phyloP scores from a whole-genome alignment of 805 yeast species.

The Candida oleophila region DNA sequence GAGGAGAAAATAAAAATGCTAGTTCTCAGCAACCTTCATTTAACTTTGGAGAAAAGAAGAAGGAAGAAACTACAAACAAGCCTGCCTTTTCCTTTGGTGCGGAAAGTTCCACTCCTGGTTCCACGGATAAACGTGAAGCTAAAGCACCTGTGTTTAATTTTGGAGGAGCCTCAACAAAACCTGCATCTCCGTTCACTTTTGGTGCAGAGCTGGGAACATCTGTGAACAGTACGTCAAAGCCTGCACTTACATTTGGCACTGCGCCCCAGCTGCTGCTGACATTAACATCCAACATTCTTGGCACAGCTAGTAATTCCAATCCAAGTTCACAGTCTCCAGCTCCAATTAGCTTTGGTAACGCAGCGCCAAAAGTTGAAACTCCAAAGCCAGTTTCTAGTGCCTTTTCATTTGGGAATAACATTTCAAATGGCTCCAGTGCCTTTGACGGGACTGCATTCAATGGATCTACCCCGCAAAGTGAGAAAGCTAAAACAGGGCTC shows the following conservation, averaged over 20 bases:
- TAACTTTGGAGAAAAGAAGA: constrained; percentile 14
- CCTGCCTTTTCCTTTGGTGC: not conserved
- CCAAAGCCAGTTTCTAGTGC: not conserved
- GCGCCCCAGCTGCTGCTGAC: not conserved
- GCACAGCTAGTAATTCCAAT: constrained; percentile 1
- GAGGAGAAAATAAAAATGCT: constrained; percentile 4
- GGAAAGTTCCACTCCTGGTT: not conserved
- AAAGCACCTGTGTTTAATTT: not conserved
- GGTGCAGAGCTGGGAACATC: too few species aligned
- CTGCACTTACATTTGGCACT: constrained; percentile 12
- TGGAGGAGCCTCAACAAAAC: constrained; percentile 2
- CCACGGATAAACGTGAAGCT: not conserved
- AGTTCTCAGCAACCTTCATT: constrained; percentile 11
- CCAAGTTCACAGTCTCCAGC: constrained; percentile 2
- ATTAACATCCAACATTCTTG: not conserved
- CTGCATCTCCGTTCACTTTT: constrained; percentile 9
- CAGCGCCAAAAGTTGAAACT: not conserved
- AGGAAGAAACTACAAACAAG: not conserved
- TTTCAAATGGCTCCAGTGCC: not conserved
- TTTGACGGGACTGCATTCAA: not conserved
- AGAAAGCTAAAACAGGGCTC: not conserved
- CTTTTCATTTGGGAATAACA: not conserved
- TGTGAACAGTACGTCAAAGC: too few species aligned
- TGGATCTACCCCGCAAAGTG: not conserved
- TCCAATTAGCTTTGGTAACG: not conserved